These are phyloP conservation scores for Oropetium thomaeum DNA, from an alignment of 176 grass and related monocot genomes.

Conservation along the genomic window DNA sequence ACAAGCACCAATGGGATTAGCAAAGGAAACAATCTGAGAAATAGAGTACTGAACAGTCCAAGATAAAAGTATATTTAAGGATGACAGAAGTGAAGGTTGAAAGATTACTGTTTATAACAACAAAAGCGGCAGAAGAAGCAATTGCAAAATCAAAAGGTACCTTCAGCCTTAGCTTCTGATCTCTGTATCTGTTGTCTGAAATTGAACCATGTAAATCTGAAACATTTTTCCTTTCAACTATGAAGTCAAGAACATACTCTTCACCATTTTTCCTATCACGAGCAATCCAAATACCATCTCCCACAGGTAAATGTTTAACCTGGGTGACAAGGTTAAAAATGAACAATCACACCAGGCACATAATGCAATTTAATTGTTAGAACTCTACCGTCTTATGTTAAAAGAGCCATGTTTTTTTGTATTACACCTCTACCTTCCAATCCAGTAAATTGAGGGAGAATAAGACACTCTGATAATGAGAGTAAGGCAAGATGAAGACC, in stretches of 20 bases:
- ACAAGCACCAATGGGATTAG: not conserved
- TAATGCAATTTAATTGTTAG: too few relatives aligned
- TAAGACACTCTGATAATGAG: too few relatives aligned
- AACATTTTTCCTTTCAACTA: slow-evolving; percentile 92
- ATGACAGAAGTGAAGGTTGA: not conserved
- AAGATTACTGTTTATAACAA: not conserved
- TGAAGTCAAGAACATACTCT: slow-evolving; percentile 93
- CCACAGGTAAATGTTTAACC: slow-evolving; percentile 74
- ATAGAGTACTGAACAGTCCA: not conserved
- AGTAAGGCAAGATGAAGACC: too few relatives aligned
- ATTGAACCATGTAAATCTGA: slow-evolving; percentile 68
- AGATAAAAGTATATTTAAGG: slow-evolving; percentile 17
- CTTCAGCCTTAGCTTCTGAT: slow-evolving; percentile 89
- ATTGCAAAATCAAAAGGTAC: slow-evolving; percentile 35
- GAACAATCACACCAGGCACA: too few relatives aligned
- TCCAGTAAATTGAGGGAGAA: too few relatives aligned
- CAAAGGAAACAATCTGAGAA: slow-evolving; percentile 11
- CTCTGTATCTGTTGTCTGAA: slow-evolving; percentile 81
- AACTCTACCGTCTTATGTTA: too few relatives aligned
- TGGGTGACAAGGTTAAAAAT: slow-evolving; percentile 40
- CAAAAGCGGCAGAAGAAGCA: not conserved
- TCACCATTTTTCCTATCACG: slow-evolving; percentile 42
- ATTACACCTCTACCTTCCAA: too few relatives aligned
- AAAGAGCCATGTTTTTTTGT: too few relatives aligned
- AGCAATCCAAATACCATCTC: slow-evolving; percentile 89